Conservation (phyloP, 2,329 filamentous ascomycete genomes). For the Diaporthe sp. region DNA sequence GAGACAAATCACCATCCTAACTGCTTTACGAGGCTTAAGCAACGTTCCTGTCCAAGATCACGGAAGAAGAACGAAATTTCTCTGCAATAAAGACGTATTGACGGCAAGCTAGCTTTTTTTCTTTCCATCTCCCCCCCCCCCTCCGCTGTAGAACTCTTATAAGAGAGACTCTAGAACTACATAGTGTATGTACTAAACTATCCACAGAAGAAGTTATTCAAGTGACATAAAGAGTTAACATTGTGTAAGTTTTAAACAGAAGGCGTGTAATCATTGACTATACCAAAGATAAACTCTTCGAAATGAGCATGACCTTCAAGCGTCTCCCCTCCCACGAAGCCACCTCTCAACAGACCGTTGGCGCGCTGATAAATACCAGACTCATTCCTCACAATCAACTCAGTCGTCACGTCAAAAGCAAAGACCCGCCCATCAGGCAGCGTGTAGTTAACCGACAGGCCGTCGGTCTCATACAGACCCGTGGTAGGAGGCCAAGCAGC, state of each 20-base stretch:
- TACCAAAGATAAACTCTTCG: not conserved
- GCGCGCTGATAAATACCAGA: not conserved
- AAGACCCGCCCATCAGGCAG: not conserved
- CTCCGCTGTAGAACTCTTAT: not conserved
- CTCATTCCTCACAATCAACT: not conserved
- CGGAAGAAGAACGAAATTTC: too few species aligned
- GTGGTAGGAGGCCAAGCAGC: not conserved
- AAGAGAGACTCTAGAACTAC: not conserved
- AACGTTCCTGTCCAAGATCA: too few species aligned
- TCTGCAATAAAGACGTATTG: not conserved
- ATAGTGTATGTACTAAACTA: not conserved
- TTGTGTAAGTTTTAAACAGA: not conserved
- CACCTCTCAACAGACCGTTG: not conserved
- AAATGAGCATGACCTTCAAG: not conserved
- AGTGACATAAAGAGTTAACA: too few species aligned
- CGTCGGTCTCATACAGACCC: not conserved
- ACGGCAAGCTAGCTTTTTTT: fast-evolving
- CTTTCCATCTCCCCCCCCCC: too few species aligned
- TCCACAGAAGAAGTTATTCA: not conserved
- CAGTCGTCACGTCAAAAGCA: not conserved
- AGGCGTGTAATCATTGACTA: not conserved
- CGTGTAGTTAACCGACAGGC: not conserved
- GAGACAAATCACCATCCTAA: too few species aligned
- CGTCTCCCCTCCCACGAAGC: not conserved
- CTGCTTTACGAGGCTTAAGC: too few species aligned